Evolutionary conservation across 768 basidiomycete species (phyloP).

Genomic region (Butyriboletus loyo): DNA sequence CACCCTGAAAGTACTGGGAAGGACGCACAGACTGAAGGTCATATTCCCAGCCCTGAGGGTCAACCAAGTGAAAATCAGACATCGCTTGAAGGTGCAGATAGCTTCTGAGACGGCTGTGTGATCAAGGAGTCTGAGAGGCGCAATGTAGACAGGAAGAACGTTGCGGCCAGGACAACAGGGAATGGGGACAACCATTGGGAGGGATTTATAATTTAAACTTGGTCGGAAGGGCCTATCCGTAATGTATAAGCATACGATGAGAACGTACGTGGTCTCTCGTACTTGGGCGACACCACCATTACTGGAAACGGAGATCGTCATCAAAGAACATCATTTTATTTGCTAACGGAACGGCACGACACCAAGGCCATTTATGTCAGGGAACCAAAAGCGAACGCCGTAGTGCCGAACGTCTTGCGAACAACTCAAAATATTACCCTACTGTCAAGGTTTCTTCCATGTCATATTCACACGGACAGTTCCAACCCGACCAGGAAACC

Average conservation of each 20-base stretch:
- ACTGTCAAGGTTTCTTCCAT: not conserved
- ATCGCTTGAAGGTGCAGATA: constrained; percentile 27
- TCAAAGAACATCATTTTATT: constrained; percentile 2
- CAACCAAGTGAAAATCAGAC: constrained; percentile 71
- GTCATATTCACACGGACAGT: not conserved
- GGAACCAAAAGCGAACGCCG: not conserved
- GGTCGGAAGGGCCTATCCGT: constrained; percentile 7
- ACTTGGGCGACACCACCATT: constrained; percentile 18
- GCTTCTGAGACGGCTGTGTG: not conserved
- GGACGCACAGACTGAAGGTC: constrained; percentile 70
- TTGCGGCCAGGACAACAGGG: not conserved
- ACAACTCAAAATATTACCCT: not conserved
- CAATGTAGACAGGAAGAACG: not conserved
- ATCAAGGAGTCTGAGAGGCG: not conserved
- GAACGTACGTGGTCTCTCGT: constrained; percentile 11
- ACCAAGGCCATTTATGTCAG: constrained; percentile 1
- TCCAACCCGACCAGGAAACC: not conserved
- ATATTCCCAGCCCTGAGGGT: constrained; percentile 76
- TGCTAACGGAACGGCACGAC: not conserved
- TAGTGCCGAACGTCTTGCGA: not conserved
- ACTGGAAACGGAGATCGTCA: not conserved
- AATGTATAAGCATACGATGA: constrained; percentile 12
- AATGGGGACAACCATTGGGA: not conserved
- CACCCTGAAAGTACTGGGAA: not conserved
- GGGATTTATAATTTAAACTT: constrained; percentile 17